These are phyloP conservation scores for Quillaja saponaria DNA, from an alignment of 306 rosid genomes.

Conservation along the genomic window DNA sequence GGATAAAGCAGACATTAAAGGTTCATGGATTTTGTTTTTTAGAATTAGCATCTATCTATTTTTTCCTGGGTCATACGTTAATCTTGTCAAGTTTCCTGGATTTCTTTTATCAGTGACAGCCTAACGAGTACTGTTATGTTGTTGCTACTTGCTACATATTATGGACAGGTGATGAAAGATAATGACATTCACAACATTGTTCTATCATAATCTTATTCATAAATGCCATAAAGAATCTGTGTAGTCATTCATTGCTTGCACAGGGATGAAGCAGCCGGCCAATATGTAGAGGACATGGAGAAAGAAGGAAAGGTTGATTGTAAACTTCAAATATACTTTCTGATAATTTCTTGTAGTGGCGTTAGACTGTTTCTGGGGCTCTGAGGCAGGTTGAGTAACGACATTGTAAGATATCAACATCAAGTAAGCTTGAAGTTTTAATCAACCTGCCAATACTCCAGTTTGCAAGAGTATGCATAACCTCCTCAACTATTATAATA, in stretches of 20 bases:
- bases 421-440: no score
- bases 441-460: no score
- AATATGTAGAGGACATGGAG: constrained; percentile 70
- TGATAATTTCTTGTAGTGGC: neutral
- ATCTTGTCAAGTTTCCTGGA: no score
- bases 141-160: constrained; percentile 3
- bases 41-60: no score
- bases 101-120: neutral
- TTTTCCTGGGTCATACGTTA: no score
- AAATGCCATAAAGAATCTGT: constrained; percentile 78
- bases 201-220: constrained; percentile 81
- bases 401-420: no score
- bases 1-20: no score
- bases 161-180: constrained; percentile 65
- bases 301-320: constrained; percentile 33
- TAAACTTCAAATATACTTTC: neutral
- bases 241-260: constrained; percentile 68
- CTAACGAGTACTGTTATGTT: neutral
- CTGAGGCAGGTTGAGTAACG: neutral
- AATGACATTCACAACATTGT: constrained; percentile 65
- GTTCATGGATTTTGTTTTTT: neutral
- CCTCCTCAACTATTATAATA: no score
- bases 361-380: neutral
- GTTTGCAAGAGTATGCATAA: no score
- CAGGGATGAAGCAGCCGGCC: constrained; percentile 69